These are phyloP conservation scores for Stagonosporopsis cucurbitacearum DNA, from an alignment of 2,329 filamentous ascomycete species.

Conservation along the genomic window DNA sequence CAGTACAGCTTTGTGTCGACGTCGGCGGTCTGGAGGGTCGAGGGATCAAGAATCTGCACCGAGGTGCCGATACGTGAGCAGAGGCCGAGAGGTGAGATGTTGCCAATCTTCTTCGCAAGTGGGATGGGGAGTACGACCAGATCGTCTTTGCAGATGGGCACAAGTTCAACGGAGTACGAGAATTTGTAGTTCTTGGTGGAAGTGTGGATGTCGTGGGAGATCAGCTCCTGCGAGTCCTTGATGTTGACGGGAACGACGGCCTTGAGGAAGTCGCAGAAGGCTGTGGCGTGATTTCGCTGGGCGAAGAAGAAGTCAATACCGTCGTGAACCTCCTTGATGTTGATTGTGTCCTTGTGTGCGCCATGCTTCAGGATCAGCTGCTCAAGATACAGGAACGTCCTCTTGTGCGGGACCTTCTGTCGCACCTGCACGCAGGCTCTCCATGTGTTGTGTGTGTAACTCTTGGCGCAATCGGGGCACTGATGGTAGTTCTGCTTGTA, in stretches of 20 bases:
- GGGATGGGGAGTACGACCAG: conserved; percentile 91
- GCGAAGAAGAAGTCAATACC: conserved; percentile 97
- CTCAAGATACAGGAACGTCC: conserved; percentile 82
- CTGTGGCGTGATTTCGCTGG: conserved; percentile 87
- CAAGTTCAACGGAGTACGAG: conserved; percentile 83
- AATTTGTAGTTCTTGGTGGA: conserved; percentile 94
- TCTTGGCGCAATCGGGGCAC: conserved; percentile 87
- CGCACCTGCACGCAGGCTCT: conserved; percentile 90
- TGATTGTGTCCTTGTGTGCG: conserved; percentile 83
- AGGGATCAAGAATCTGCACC: conserved; percentile 87
- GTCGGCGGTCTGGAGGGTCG: conserved; percentile 89
- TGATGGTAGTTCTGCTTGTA: conserved; percentile 92
- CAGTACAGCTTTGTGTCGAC: conserved; percentile 85
- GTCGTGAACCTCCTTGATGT: conserved; percentile 96
- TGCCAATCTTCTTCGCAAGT: conserved; percentile 84
- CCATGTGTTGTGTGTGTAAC: conserved; percentile 96
- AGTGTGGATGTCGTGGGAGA: conserved; percentile 91
- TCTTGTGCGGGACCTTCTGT: conserved; percentile 96
- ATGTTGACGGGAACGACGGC: conserved; percentile 79
- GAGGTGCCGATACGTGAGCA: conserved; percentile 90
- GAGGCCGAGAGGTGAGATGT: conserved; percentile 84
- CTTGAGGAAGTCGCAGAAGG: conserved; percentile 87
- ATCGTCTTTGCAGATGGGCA: conserved; percentile 97
- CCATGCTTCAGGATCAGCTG: conserved; percentile 95
- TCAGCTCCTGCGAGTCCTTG: conserved; percentile 90